Percentiles rank a stretch among this genome's conserved stretches.
Conservation (phyloP, 148 eudicot species). For the Vaccinium myrtillus region DNA sequence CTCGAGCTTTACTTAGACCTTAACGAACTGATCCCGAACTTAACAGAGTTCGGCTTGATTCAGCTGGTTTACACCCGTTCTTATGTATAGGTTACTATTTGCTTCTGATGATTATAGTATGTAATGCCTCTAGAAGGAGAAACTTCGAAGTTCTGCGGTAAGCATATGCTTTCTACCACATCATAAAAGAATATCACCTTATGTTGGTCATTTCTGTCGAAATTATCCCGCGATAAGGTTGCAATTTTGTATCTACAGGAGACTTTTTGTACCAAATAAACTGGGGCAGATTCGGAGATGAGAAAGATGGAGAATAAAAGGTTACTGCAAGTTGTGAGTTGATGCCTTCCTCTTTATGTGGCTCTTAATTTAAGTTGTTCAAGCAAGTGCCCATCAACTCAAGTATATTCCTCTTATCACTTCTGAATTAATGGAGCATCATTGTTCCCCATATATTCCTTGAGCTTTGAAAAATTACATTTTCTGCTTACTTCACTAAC, state of each 20-base stretch:
- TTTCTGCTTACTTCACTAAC: background rate
- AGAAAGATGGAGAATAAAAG: background rate
- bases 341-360: background rate
- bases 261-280: background rate
- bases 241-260: background rate
- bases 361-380: slow-evolving; percentile 5
- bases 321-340: background rate
- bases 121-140: background rate
- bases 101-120: too few relatives aligned
- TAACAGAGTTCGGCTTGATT: too few relatives aligned
- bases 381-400: background rate
- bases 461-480: background rate
- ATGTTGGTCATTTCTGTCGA: background rate
- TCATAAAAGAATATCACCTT: background rate
- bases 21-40: background rate
- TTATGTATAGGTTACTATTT: too few relatives aligned
- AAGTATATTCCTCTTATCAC: background rate
- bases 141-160: background rate
- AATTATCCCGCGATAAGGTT: background rate
- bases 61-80: too few relatives aligned
- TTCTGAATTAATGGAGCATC: background rate
- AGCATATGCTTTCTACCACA: background rate
- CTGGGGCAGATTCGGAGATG: background rate
- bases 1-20: too few relatives aligned
- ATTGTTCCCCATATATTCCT: background rate